Conservation (phyloP, 2,329 filamentous ascomycete genomes). For the Cordyceps militaris region DNA sequence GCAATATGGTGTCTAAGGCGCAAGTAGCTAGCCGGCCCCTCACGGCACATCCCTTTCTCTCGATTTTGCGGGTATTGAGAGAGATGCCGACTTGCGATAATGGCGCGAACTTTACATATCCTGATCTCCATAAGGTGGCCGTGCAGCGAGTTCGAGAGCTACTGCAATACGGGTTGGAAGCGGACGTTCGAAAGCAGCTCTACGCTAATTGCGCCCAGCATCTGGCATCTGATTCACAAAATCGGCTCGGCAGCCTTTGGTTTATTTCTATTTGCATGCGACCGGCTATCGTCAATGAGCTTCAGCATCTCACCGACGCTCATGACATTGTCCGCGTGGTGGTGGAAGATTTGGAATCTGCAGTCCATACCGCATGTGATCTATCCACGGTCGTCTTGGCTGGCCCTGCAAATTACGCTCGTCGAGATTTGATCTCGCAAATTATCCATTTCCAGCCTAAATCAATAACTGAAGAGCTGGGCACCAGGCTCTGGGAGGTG, state of each 20-base stretch:
- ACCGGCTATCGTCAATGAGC: constrained; percentile 39
- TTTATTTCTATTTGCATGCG: constrained; percentile 49
- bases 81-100: constrained; percentile 56
- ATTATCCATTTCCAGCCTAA: constrained; percentile 56
- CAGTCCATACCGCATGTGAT: constrained; percentile 25
- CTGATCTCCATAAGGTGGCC: constrained; percentile 58
- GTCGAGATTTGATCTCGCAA: constrained; percentile 48
- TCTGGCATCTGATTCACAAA: constrained; percentile 54
- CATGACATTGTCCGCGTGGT: constrained; percentile 55
- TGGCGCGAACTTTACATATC: constrained; percentile 48
- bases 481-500: constrained; percentile 61
- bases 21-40: constrained; percentile 27
- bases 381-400: constrained; percentile 29
- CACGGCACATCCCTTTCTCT: constrained; percentile 39
- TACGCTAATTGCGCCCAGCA: constrained; percentile 62
- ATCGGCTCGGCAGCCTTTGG: constrained; percentile 66
- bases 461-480: constrained; percentile 55
- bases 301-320: constrained; percentile 52
- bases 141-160: constrained; percentile 54
- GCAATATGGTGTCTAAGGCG: constrained; percentile 38
- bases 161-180: constrained; percentile 47
- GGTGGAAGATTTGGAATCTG: constrained; percentile 57
- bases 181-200: constrained; percentile 52
- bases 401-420: constrained; percentile 43
- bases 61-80: constrained; percentile 60